Evolutionary conservation across 1,284 basidiomycete species (phyloP), one percentile per base, ranked within the genome.

Genomic region (Fomitopsis betulina): DNA sequence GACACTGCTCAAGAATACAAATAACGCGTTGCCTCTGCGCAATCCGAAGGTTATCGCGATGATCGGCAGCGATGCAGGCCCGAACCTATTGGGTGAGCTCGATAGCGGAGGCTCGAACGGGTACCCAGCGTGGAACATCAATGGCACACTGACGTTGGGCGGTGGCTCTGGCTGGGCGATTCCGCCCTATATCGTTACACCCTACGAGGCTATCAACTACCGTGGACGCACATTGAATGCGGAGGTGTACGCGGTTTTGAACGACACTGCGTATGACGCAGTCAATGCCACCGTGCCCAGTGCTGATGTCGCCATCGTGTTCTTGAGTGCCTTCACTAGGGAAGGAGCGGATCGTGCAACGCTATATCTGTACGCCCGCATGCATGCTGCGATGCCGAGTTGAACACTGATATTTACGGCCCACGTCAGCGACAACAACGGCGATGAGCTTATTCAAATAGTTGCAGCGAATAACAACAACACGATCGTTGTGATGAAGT

Each of bases 81-180:
- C 45, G 75, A 73, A 2, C 60, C 81, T 35, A 73, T 81, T 23
- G 67, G 70, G 54, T 35, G 17, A 5, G 1, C 17, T 27, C 13
- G 17, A 39, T n/a, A 35, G n/a, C 50, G 19, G 15, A 21, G 64
- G 66, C 5, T 60, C 64, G 39, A 60, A 32, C 27, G 79, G 78
- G 35, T 81, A 74, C 59, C 60, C 72, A 72, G 71, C 42, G 79
- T 81, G 43, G 70, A 81, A 51, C 21, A 19, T 51, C 57, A 76
- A 79, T 55, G 85, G 85, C 12, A 83, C 86, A 7, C 77, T 91
- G 0, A 87, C 82, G 3, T 79, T 86, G 75, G 88, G 87, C 66
- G 82, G 80, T 81, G 79, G 74, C 25, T 54, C 19, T 27, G 53
- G 79, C 50, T 82, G 80, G 1, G 78, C 76, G 3, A 71, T 78